phyloP scores from a whole-genome alignment of 345 rosid genomes.

The Brassica rapa region DNA sequence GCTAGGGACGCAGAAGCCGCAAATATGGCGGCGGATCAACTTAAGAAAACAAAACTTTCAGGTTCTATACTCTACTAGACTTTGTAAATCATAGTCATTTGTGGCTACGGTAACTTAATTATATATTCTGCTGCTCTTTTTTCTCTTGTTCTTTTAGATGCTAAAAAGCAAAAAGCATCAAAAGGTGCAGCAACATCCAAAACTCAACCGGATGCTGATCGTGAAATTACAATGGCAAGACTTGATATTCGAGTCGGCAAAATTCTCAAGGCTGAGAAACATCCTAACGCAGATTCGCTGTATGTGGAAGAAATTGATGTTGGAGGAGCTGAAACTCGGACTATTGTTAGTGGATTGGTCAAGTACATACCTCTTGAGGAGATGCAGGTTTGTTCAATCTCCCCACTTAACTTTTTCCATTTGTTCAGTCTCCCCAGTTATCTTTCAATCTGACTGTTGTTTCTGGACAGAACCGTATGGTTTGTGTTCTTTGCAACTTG shows the following conservation, averaged over 20 bases:
- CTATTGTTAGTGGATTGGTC: constrained; percentile 85
- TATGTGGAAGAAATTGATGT: constrained; percentile 87
- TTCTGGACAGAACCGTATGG: constrained; percentile 75
- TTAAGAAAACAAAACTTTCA: constrained; percentile 62
- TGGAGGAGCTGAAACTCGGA: constrained; percentile 68
- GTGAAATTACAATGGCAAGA: neutral
- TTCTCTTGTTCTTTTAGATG: constrained; percentile 42
- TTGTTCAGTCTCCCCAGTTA: neutral
- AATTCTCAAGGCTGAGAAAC: neutral
- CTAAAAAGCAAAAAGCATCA: constrained; percentile 58
- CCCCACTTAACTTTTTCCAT: neutral
- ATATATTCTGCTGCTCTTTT: constrained; percentile 11
- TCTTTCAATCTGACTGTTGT: neutral
- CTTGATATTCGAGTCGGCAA: neutral
- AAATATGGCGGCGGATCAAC: constrained; percentile 48
- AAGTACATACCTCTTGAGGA: constrained; percentile 76
- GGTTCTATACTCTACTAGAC: constrained; percentile 37
- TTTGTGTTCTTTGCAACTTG: constrained; percentile 91
- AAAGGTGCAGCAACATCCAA: constrained; percentile 46
- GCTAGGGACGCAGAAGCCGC: constrained; percentile 60
- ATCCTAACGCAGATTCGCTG: constrained; percentile 62
- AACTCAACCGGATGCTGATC: neutral
- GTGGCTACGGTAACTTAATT: constrained; percentile 4
- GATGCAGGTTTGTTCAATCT: constrained; percentile 63
- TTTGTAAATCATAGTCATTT: neutral